Evolutionary conservation across 805 yeast species (phyloP), one percentile per base, ranked within the genome.

Genomic region (Ogataea angusta): DNA sequence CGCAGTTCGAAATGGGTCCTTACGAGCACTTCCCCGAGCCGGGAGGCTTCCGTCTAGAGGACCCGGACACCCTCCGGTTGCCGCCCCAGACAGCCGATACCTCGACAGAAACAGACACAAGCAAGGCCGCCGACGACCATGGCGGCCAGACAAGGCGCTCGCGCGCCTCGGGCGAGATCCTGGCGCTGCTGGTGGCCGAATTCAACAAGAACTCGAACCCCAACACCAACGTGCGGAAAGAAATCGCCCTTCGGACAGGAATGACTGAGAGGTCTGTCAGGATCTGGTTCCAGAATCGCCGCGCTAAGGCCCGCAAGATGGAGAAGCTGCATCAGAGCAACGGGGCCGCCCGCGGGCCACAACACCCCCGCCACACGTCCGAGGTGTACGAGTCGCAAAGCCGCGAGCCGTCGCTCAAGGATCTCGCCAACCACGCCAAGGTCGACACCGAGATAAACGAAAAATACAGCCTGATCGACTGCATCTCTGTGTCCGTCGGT

Each of bases 201-300:
- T 89, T 86, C 57, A 75, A 73, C 37, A 68, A 66, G 37, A 85
- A 85, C 50, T 83, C 86, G 22, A 85, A 83, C 50, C 96, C 96
- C 0, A 70, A 78, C 22, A 79, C 90, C 0, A 82, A 82, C 29
- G 74, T 75, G 41, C 68, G 96, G 29, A 81, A 81, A 54, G 74
- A 70, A 22, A 78, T 89, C 27, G 79, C 93, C 28, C 78, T 73
- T 2, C 72, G 72, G 45, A 85, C 95, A 1, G 85, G 82, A 14
- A 82, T 88, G 85, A 77, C 89, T 10, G 96, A 89, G 53, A 75
- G 93, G 47, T 86, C 90, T 10, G 95, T 89, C 2, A 72, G 95
- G 40, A 89, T 89, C 30, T 89, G 96, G 96, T 89, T 87, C 56
- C 97, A 89, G 61, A 88, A 88, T 59, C 69, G 90, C 52, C 67